Evolutionary conservation across 306 rosid genomes (phyloP).

Genomic region (Acmispon strigosus): DNA sequence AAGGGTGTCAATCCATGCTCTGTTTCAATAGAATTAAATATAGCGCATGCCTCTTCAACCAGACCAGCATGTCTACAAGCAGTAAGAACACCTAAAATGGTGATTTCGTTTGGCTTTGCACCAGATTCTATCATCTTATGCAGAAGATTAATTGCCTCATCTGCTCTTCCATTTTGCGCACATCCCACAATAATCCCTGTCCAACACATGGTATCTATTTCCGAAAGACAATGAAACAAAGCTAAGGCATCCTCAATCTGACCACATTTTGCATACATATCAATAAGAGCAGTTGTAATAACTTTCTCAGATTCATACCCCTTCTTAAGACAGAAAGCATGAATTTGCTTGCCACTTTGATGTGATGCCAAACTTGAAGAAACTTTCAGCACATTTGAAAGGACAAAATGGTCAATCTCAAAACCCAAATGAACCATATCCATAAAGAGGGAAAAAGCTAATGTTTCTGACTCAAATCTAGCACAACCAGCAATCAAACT

Average conservation of each 20-base stretch:
- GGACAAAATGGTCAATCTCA: slow-evolving; percentile 64
- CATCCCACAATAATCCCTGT: slow-evolving; percentile 89
- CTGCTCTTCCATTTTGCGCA: slow-evolving; percentile 80
- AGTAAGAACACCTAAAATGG: slow-evolving; percentile 72
- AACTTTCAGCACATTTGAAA: slow-evolving; percentile 56
- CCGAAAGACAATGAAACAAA: slow-evolving; percentile 41
- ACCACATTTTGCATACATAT: slow-evolving; percentile 86
- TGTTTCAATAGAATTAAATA: slow-evolving; percentile 55
- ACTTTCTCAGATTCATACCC: slow-evolving; percentile 69
- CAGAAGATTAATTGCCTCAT: slow-evolving; percentile 50
- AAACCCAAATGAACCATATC: slow-evolving; percentile 50
- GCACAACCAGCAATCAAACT: slow-evolving; percentile 78
- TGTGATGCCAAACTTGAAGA: slow-evolving; percentile 63
- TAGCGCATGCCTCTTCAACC: slow-evolving; percentile 55
- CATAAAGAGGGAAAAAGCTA: slow-evolving; percentile 51
- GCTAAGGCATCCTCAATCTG: slow-evolving; percentile 60
- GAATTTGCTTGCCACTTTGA: slow-evolving; percentile 71
- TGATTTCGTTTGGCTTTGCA: slow-evolving; percentile 62
- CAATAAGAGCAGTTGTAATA: slow-evolving; percentile 61
- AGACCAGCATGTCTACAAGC: slow-evolving; percentile 82
- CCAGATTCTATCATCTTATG: slow-evolving; percentile 60
- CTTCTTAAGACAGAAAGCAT: slow-evolving; percentile 56
- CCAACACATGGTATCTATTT: slow-evolving; percentile 71
- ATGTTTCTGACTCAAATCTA: slow-evolving; percentile 41
- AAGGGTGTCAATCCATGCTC: slow-evolving; percentile 45